Base-by-base conservation (phyloP, 1,139 yeast species). In the Magnusiomyces clavatus region DNA sequence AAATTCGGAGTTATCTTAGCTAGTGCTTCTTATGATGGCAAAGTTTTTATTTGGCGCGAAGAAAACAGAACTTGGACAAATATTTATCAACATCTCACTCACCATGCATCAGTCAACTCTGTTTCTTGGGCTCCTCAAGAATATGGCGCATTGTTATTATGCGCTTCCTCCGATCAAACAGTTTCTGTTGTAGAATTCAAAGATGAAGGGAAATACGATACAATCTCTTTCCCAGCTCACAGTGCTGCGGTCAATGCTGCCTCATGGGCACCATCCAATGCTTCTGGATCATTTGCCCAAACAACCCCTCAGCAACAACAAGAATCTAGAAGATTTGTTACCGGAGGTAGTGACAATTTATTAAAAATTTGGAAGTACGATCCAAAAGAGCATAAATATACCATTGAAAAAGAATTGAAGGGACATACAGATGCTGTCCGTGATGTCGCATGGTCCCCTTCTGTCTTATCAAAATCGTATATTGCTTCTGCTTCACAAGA, bases 401-500 rank as follows among this genome's bases (percentile, higher is more conserved):
- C 77, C 34, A 78, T 83, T 63, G 97, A 92, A 68, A 83, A 84
- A 43, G 77, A 80, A 46, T 77, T 92, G 54, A 84, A 83, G 59
- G 98, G 97, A 43, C 98, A 94, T 68, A 76, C 87, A 19, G 98
- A 92, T 70, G 94, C 98, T 98, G 97, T 92, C 39, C 82, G 98
- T 67, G 99, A 92, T 68, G 97, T 92, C 55, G 90, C 95, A 6
- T 92, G 98, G 98, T 88, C 96, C 16, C 96, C 97, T 48, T 83
- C 95, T 1, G 82, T 87, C 46, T 76, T 92, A 56, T 79, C 88
- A 48, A 86, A 88, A 61, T 82, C 95, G 17, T 92, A 89, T 68
- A 86, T 92, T 64, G 98, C 98, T n/a, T 84, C 96, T 46, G 97
- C 97, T 14, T 90, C 97, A 17, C 98, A 94, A 72, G 98, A 94